phyloP scores from a whole-genome alignment of 73 alveolate species.

The Durusdinium trenchii region DNA sequence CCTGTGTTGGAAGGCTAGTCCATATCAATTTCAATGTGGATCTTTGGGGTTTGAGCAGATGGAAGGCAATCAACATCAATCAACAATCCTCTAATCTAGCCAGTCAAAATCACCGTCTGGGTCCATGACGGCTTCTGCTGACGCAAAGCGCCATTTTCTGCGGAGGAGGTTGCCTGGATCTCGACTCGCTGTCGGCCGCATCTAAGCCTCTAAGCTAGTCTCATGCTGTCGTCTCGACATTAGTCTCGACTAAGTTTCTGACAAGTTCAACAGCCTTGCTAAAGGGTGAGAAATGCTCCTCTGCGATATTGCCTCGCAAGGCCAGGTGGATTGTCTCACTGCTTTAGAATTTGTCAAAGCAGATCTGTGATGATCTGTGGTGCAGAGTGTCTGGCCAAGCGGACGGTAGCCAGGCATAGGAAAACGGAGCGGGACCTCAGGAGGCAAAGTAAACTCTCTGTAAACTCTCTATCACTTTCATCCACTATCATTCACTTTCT shows the following conservation, averaged over 20 bases:
- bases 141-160: constrained; percentile 12
- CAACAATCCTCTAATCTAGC: background rate
- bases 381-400: constrained; percentile 5
- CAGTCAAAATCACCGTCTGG: constrained; percentile 4
- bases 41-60: too few species aligned
- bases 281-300: constrained; percentile 82
- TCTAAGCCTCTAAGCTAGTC: background rate
- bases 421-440: constrained; percentile 58
- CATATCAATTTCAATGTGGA: too few species aligned
- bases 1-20: too few species aligned
- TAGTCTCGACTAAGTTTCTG: background rate
- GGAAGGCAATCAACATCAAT: background rate
- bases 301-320: constrained; percentile 21
- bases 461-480: too few species aligned
- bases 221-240: background rate
- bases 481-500: too few species aligned
- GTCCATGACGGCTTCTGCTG: constrained; percentile 51
- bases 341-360: background rate
- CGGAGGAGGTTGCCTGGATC: constrained; percentile 53
- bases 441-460: too few species aligned
- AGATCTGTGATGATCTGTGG: background rate
- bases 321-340: background rate
- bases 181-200: background rate
- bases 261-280: constrained; percentile 83
- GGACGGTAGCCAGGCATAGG: constrained; percentile 86